Evolutionary conservation across 208 protist genomes (phyloP).

Genomic region (Leishmania guyanensis): DNA sequence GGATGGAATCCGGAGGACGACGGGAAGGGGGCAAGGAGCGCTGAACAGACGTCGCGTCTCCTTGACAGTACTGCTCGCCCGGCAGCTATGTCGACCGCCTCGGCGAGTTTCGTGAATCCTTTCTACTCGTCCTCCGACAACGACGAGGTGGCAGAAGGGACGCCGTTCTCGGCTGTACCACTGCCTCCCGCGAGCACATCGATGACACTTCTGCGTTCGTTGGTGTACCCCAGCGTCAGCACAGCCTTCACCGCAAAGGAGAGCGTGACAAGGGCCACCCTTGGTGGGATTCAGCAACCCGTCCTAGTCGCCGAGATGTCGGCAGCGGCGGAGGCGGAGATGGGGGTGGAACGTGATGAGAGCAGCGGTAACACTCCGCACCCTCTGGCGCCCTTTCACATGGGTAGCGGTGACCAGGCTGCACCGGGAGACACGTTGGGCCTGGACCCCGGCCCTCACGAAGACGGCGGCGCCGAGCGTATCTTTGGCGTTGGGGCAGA

Average conservation of each 20-base stretch:
- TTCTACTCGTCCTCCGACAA: not conserved
- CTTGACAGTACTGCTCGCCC: not conserved
- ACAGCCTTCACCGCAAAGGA: not conserved
- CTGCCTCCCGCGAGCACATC: not conserved
- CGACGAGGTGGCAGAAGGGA: not conserved
- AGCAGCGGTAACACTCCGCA: slow-evolving; percentile 9
- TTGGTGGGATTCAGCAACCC: not conserved
- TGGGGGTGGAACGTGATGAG: not conserved
- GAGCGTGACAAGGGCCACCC: not conserved
- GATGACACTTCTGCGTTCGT: not conserved
- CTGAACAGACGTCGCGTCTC: not conserved
- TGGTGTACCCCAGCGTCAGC: not conserved
- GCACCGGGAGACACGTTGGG: not conserved
- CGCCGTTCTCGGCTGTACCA: not conserved
- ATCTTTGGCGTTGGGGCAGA: slow-evolving; percentile 4
- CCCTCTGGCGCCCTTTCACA: slow-evolving; percentile 20
- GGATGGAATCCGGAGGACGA: not conserved
- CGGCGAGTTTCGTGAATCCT: not conserved
- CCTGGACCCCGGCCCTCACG: not conserved
- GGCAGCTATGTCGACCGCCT: not conserved
- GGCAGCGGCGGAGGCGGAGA: not conserved
- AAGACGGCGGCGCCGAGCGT: not conserved
- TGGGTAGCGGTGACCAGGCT: not conserved
- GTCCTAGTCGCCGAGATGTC: not conserved
- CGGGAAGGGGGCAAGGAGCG: not conserved